Evolutionary conservation across 116 monocot genomes (phyloP), one percentile per base, ranked within the genome.

Genomic region (Papilionanthe hybrid): DNA sequence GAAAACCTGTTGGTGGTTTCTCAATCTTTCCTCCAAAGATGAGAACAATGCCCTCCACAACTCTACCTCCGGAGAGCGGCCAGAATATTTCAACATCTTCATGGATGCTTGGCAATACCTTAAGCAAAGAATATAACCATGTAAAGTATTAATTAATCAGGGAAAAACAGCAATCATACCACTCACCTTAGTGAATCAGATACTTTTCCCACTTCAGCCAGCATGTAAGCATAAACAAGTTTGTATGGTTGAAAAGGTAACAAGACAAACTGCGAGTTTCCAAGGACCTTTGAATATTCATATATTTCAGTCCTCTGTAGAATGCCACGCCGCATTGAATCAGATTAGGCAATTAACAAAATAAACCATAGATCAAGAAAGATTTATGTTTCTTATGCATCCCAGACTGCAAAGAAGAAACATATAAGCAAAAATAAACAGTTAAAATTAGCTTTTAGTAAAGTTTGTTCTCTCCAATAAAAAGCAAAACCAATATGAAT

Each of bases 221-320:
- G 87, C 95, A 99, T 99, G 80, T 90, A 79, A 22, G 99, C 99
- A 90, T 99, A 99, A 29, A 95, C 82, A 55, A 99, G 90, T 83
- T 99, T 99, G 65, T 99, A 99, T 44, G 99, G 95, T 72, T 99
- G 95, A 81, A 95, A 93, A 47, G 91, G 87, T 72, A 89, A 83
- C 75, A 95, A 80, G 30, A 92, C 81, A 82, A 89, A 99, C 77
- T 99, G 99, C 45, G 99, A 91, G 87, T 99, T 95, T 60, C 95
- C 93, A 74, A 90, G 89, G 77, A 99, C 95, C 82, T 95, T 99
- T 43, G 99, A 89, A 69, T 99, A 95, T 75, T 99, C 99, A 81
- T 95, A 99, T 77, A 99, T 76, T 80, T 99, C 99, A 77, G 99
- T 99, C 78, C 95, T 92, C 99, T 99, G 93, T 55, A 87, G 15